A percentile compares a stretch with the other conserved stretches of the same genome.
Evolutionary conservation across 371 early-diverging fungal species (phyloP).

Genomic region (Mucor indicus): DNA sequence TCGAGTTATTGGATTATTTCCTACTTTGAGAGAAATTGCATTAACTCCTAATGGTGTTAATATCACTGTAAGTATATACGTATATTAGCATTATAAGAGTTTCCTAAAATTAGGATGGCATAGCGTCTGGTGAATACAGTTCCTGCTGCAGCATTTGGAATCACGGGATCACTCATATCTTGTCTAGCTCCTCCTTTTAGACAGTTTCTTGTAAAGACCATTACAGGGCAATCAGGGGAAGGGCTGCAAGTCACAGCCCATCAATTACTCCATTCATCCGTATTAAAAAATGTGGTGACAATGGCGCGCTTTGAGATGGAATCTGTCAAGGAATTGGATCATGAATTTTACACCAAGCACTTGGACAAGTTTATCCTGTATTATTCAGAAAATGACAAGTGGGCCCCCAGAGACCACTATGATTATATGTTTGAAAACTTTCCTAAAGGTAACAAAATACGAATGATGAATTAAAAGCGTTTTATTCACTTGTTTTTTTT

Average conservation of each 20-base stretch:
- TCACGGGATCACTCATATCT: conserved; percentile 28
- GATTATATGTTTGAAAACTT: conserved; percentile 63
- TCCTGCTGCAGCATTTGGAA: conserved; percentile 33
- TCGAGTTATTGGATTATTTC: conserved; percentile 71
- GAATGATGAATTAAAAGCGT: neutral
- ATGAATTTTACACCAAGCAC: conserved; percentile 54
- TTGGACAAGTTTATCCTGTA: conserved; percentile 74
- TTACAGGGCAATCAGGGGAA: conserved; percentile 47
- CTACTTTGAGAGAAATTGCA: conserved; percentile 73
- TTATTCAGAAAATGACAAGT: conserved; percentile 72
- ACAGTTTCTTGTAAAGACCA: conserved; percentile 21
- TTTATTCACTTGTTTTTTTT: neutral
- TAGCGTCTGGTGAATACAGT: conserved; percentile 42
- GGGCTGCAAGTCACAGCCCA: conserved; percentile 57
- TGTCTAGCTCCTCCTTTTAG: conserved; percentile 37
- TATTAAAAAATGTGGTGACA: conserved; percentile 60
- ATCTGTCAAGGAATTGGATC: conserved; percentile 61
- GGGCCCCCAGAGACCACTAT: conserved; percentile 77
- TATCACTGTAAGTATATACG: conserved; percentile 39
- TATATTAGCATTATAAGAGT: neutral
- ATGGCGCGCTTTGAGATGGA: conserved; percentile 80
- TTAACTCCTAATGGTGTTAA: conserved; percentile 72
- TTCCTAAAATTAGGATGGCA: neutral
- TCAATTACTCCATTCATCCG: conserved; percentile 54
- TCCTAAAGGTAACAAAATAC: conserved; percentile 49